phyloP scores from a whole-genome alignment of 306 rosid species.

The Ochetophila trinervis region DNA sequence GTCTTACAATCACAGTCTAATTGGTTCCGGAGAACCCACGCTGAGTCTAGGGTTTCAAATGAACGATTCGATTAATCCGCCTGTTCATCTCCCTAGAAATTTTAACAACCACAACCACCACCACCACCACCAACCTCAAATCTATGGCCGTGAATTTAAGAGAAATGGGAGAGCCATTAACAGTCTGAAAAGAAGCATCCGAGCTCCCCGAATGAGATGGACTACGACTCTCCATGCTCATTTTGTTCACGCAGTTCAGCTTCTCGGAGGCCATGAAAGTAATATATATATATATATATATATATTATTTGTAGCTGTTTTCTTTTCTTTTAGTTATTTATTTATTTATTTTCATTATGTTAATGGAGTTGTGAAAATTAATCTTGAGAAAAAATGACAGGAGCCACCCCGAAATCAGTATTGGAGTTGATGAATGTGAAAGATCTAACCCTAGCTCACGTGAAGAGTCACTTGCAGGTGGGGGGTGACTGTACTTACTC shows the following conservation, averaged over 20 bases:
- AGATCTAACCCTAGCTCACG: conserved; percentile 96
- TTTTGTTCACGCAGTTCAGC: conserved; percentile 88
- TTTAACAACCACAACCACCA: conserved; percentile 8
- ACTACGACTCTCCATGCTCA: conserved; percentile 91
- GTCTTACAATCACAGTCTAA: conserved; percentile 7
- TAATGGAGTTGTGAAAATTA: neutral
- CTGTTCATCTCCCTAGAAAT: conserved; percentile 25
- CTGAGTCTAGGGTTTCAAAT: conserved; percentile 56
- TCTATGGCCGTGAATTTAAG: conserved; percentile 61
- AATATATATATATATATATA: conserved; percentile 37
- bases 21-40: conserved; percentile 35
- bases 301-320: neutral
- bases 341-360: neutral
- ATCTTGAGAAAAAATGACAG: conserved; percentile 23
- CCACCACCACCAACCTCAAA: conserved; percentile 46
- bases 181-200: conserved; percentile 53
- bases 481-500: conserved; percentile 35
- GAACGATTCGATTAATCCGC: conserved; percentile 22
- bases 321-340: neutral
- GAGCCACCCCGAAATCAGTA: conserved; percentile 95
- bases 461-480: conserved; percentile 99
- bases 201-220: conserved; percentile 99
- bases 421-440: conserved; percentile 91
- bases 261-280: conserved; percentile 96
- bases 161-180: conserved; percentile 40